Conservation (phyloP, 208 protist species). For the Leishmania aethiopica region DNA sequence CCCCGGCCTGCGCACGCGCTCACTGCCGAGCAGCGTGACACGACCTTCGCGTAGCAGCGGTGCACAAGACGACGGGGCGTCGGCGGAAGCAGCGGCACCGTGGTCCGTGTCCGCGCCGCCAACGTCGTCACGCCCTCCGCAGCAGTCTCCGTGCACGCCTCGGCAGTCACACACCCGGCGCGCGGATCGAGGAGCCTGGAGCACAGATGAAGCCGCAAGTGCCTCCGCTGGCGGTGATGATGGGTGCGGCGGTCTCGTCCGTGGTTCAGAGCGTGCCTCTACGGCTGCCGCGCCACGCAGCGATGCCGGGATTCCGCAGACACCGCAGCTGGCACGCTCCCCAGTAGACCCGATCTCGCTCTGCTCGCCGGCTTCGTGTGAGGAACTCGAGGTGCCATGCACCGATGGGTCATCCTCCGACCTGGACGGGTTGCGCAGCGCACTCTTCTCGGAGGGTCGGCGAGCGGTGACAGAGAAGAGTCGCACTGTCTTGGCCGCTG, state of each 20-base stretch:
- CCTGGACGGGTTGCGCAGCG: neutral
- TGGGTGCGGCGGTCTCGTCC: neutral
- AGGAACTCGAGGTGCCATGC: neutral
- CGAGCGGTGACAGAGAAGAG: neutral
- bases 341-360: neutral
- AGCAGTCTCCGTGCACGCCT: neutral
- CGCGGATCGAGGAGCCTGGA: neutral
- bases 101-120: neutral
- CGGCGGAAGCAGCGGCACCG: neutral
- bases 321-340: neutral
- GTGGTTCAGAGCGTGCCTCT: neutral
- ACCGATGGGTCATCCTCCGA: neutral
- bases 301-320: neutral
- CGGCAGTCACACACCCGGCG: neutral
- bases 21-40: neutral
- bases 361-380: neutral
- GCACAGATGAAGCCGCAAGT: neutral
- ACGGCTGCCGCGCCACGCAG: neutral
- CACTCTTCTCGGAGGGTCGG: neutral
- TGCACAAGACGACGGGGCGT: neutral
- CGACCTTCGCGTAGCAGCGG: neutral
- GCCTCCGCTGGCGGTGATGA: neutral
- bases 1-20: neutral
- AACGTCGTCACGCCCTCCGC: neutral
- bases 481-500: neutral